Base-by-base conservation (phyloP, 352 stramenopile genomes). In the Globisporangium mamillatum region DNA sequence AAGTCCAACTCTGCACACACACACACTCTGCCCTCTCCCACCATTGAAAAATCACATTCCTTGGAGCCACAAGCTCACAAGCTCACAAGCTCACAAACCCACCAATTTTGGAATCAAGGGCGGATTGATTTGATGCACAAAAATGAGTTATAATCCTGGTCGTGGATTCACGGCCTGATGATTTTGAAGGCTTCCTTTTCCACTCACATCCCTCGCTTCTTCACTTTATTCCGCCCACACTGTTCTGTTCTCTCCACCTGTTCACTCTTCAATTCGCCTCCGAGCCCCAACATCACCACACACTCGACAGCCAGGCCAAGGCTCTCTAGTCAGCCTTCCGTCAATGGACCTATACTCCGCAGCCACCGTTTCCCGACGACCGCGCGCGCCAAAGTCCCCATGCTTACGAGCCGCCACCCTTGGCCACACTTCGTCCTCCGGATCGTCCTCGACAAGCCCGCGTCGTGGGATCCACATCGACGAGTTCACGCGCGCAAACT, bases 401-500 rank as follows among this genome's bases (percentile, higher is more conserved):
- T 44, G 36, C 36, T 25, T 18, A 22, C 55, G 55, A 24, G 18
- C 18, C 1, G 55, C 50, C 9, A 56, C 53, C 12, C 25, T 60
- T 16, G 27, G 3, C 18, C 55, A 60, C 55, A 16, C 55, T 18
- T 18, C 18, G 5, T 60, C 54, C 18, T 60, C 55, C 55, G 29
- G 29, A 32, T 60, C 55, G 55, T 60, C 25, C 25, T 60, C 55
- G 4, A 24, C 16, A 12, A 16, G 10, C 29, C 22, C 50, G 27
- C 55, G 9, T 57, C 50, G 55, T 3, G 29, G 27, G 1, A 44
- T 90, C 14, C 75, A 67, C 65, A 79, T 90, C 66, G 74, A 82
- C 44, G 73, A 78, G 53, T 87, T 84, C 80, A 75, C 80, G 46
- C 74, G 76, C 27, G 75, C 78, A 41, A 57, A 55, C 57, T 80